phyloP scores from a whole-genome alignment of 352 stramenopile species.

The Peronospora tabacina region DNA sequence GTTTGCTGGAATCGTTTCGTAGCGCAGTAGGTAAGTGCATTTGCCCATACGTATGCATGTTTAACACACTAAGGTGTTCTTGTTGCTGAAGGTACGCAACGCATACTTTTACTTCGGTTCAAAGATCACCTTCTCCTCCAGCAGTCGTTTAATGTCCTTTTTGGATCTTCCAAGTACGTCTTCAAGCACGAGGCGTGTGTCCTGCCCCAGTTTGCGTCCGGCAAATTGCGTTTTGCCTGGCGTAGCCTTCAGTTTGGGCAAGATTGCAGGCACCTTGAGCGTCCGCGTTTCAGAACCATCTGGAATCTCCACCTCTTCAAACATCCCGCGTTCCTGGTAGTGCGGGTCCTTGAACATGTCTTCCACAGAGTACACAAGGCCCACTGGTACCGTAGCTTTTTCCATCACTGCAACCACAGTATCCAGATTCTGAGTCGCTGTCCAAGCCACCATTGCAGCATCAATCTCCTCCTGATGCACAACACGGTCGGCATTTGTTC shows the following conservation, averaged over 20 bases:
- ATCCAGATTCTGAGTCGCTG: conserved; percentile 36
- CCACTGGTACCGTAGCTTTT: conserved; percentile 44
- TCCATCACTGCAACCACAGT: conserved; percentile 58
- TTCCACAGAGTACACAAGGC: conserved; percentile 72
- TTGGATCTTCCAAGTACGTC: conserved; percentile 48
- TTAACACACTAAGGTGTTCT: too few species aligned
- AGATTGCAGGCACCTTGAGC: conserved; percentile 67
- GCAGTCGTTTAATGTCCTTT: conserved; percentile 44
- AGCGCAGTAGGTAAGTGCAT: too few species aligned
- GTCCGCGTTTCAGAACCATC: conserved; percentile 23
- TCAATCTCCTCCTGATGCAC: conserved; percentile 56
- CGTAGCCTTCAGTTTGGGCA: conserved; percentile 59
- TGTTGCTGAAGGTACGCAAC: background rate
- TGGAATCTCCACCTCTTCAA: conserved; percentile 57
- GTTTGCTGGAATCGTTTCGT: too few species aligned
- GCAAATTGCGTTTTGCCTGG: conserved; percentile 57
- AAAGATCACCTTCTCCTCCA: conserved; percentile 60
- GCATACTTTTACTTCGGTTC: conserved; percentile 26
- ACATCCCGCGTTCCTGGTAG: conserved; percentile 66
- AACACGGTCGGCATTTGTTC: conserved; percentile 64
- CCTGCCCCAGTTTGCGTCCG: conserved; percentile 57
- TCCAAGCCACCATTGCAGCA: conserved; percentile 46
- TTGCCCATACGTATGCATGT: too few species aligned
- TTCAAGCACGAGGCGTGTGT: conserved; percentile 55
- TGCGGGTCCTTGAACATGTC: conserved; percentile 73